Evolutionary conservation across 2,329 filamentous ascomycete species (phyloP).

Genomic region (Pyrenochaeta sp.): DNA sequence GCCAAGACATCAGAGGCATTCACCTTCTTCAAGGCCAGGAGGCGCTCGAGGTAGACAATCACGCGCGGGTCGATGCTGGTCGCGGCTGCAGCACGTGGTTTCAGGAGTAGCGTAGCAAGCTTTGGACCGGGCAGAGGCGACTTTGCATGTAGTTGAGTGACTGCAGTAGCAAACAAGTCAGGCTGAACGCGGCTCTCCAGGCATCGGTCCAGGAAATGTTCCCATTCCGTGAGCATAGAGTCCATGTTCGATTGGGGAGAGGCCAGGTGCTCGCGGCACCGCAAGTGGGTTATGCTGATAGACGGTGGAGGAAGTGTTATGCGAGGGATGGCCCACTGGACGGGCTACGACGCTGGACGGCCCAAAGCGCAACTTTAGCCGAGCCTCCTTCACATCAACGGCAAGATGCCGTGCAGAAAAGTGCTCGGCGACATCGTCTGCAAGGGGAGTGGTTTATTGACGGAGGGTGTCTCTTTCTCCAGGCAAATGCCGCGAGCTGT

Average conservation of each 20-base stretch:
- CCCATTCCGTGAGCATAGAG: slow-evolving; percentile 43
- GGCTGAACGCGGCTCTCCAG: slow-evolving; percentile 39
- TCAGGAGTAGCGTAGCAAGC: slow-evolving; percentile 45
- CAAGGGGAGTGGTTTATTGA: too few relatives aligned
- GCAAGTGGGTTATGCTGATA: slow-evolving; percentile 21
- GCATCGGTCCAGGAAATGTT: slow-evolving; percentile 43
- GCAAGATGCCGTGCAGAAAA: too few relatives aligned
- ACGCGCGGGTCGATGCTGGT: slow-evolving; percentile 45
- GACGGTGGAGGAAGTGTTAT: slow-evolving; percentile 14
- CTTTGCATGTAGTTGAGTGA: slow-evolving; percentile 39
- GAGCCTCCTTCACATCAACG: too few relatives aligned
- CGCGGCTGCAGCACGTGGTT: slow-evolving; percentile 34
- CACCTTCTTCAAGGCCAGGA: slow-evolving; percentile 41
- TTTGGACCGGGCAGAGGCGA: slow-evolving; percentile 45
- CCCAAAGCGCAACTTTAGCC: too few relatives aligned
- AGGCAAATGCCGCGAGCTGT: too few relatives aligned
- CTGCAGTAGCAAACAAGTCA: slow-evolving; percentile 43
- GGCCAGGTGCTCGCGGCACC: slow-evolving; percentile 17
- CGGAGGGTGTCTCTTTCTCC: too few relatives aligned
- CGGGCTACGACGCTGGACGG: background rate
- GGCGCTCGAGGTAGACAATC: slow-evolving; percentile 43
- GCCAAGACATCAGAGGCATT: slow-evolving; percentile 45
- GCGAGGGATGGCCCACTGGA: slow-evolving; percentile 1
- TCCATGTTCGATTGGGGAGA: slow-evolving; percentile 42
- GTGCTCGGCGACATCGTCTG: too few relatives aligned